Base-by-base conservation (phyloP, 257 asterid species). In the Lavandula angustifolia region DNA sequence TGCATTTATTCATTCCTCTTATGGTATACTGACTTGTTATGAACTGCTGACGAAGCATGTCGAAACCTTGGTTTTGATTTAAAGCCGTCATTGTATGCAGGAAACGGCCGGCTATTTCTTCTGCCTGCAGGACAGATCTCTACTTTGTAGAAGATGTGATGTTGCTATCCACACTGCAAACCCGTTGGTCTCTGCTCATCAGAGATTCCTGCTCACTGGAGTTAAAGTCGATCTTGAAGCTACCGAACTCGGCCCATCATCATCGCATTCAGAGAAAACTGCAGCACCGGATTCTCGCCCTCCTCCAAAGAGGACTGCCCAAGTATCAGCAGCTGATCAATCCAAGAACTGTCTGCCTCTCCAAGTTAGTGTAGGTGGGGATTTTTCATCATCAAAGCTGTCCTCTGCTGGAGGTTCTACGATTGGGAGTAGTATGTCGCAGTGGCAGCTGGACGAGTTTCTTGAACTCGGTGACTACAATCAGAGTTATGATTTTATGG, bases 111-210 rank as follows among this genome's bases (percentile, higher is more conserved):
- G 99, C 29, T 94, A 82, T 75, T 85, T 94, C 90, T 94, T 94
- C 70, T 94, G 97, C 78, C 79, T 94, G 38, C 95, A 94, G 79
- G 99, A 94, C 68, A 86, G 99, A 47, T 95, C 99, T 71, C 68
- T 94, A 57, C 91, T 94, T 0, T 94, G 99, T 76, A 62, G 97
- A 54, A 87, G 83, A 64, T 94, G 99, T 50, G 99, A 94, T 73
- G 81, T 89, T 11, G 71, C 87, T 17, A 75, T 87, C 47, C 99
- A 94, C 81, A 77, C 88, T 0, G 81, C 64, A 6, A 94, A 94
- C 70, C 1, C 77, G 11, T 69, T 81, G 69, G 97, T 94, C 60
- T 83, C 96, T 18, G 76, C 66, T 32, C 99, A 94, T 66, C 91
- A 79, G 75, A 84, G 99, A 60, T 90, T 94, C 69, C 70, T 94